These are phyloP conservation scores for Martensiomyces pterosporus DNA, from an alignment of 192 early-diverging fungal genomes.

Conservation along the genomic window DNA sequence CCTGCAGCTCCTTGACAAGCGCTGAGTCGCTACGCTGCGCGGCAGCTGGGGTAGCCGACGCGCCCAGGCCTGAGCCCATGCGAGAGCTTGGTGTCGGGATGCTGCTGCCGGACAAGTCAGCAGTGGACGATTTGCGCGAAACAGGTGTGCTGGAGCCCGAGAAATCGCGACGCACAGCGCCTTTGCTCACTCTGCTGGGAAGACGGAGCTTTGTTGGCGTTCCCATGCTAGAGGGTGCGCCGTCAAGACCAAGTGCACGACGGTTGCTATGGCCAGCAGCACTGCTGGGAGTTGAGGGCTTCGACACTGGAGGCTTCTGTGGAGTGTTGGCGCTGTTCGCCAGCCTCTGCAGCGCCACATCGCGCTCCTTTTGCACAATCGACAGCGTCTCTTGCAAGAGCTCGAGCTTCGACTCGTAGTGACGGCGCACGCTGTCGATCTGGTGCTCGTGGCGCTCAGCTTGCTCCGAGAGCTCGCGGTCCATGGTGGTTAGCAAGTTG, in stretches of 20 bases:
- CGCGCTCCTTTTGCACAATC: conserved; percentile 44
- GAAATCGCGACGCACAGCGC: conserved; percentile 4
- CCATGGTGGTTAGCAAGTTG: conserved; percentile 39
- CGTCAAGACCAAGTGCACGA: conserved; percentile 16
- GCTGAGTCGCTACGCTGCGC: not conserved
- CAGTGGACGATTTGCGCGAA: conserved; percentile 13
- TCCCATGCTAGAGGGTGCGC: not conserved
- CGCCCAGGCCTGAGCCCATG: conserved; percentile 8
- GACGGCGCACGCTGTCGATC: conserved; percentile 41
- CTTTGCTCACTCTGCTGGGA: conserved; percentile 25
- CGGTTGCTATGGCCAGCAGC: conserved; percentile 7
- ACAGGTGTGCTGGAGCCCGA: conserved; percentile 5
- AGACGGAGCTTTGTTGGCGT: conserved; percentile 38
- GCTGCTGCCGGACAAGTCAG: conserved; percentile 3
- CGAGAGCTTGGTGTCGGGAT: conserved; percentile 8
- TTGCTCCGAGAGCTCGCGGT: conserved; percentile 44
- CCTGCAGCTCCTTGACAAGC: conserved; percentile 14
- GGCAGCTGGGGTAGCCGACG: not conserved
- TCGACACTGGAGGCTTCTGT: conserved; percentile 1
- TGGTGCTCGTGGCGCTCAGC: conserved; percentile 48
- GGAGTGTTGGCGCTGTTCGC: conserved; percentile 13
- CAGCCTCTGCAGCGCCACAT: conserved; percentile 37
- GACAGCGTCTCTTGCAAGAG: conserved; percentile 38
- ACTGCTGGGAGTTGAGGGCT: not conserved
- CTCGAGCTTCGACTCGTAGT: conserved; percentile 44